These are phyloP conservation scores for Jatropha multifida DNA, from an alignment of 441 rosid genomes.

Conservation along the genomic window DNA sequence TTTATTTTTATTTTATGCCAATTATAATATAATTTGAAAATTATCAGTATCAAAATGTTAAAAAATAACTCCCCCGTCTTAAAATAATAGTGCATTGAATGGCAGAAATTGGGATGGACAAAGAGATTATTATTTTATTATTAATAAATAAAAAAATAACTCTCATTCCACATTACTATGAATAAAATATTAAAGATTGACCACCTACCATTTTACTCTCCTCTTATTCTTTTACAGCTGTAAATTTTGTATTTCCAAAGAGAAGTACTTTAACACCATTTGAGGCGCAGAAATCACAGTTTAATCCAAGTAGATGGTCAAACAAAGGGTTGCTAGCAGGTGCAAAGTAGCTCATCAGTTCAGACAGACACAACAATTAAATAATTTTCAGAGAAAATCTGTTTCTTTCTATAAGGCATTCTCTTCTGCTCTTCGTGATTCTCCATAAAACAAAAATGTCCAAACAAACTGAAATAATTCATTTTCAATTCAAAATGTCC, in stretches of 20 bases:
- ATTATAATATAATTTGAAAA: no score
- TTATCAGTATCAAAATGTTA: no score
- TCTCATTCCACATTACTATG: no score
- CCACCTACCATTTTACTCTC: no score
- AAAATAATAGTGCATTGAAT: no score
- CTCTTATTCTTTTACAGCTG: no score
- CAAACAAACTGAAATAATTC: neutral
- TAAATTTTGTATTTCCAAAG: neutral
- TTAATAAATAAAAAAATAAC: no score
- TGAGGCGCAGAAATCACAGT: neutral
- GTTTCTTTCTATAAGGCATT: neutral
- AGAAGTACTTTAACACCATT: neutral
- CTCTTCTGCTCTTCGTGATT: neutral
- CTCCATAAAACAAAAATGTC: neutral
- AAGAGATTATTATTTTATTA: no score
- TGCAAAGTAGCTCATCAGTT: neutral
- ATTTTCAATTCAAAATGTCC: neutral
- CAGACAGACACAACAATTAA: neutral
- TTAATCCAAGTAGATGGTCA: neutral
- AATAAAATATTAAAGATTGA: no score
- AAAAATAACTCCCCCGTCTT: no score
- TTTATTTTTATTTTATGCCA: no score
- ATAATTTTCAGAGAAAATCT: neutral
- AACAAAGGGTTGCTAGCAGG: neutral
- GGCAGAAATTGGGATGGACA: no score